Conservation (phyloP, 306 rosid species). For the Argentina anserina region DNA sequence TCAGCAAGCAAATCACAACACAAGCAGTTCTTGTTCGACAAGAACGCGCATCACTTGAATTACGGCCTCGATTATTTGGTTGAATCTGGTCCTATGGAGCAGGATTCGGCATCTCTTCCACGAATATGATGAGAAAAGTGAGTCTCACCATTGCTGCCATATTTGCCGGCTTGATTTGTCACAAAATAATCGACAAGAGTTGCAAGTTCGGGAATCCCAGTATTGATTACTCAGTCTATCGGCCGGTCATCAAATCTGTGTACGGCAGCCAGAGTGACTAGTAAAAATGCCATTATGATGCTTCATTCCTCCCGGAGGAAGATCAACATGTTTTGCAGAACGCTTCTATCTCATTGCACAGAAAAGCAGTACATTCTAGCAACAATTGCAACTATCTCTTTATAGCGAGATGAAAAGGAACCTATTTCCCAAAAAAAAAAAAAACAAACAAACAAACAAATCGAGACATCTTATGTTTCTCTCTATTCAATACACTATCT, state of each 20-base stretch:
- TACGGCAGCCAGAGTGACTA: neutral
- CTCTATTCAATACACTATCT: constrained; percentile 33
- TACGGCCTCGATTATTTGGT: neutral
- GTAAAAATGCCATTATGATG: neutral
- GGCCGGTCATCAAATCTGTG: neutral
- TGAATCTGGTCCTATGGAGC: neutral
- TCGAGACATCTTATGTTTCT: constrained; percentile 18
- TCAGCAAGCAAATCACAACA: no score
- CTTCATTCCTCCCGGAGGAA: neutral
- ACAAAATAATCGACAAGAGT: neutral
- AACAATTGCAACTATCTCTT: neutral
- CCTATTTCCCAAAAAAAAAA: neutral
- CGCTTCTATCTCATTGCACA: no score
- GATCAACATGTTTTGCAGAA: neutral
- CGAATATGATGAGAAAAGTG: neutral
- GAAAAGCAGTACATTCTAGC: neutral
- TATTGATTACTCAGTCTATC: neutral
- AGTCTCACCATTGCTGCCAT: neutral
- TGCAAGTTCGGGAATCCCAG: neutral
- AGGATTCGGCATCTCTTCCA: neutral
- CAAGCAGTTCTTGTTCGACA: no score
- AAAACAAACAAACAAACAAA: no score
- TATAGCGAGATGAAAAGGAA: neutral
- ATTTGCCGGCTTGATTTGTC: neutral
- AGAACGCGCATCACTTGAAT: no score